Evolutionary conservation across 352 stramenopile genomes (phyloP), one percentile per base, ranked within the genome.

Genomic region (Globisporangium canariense): DNA sequence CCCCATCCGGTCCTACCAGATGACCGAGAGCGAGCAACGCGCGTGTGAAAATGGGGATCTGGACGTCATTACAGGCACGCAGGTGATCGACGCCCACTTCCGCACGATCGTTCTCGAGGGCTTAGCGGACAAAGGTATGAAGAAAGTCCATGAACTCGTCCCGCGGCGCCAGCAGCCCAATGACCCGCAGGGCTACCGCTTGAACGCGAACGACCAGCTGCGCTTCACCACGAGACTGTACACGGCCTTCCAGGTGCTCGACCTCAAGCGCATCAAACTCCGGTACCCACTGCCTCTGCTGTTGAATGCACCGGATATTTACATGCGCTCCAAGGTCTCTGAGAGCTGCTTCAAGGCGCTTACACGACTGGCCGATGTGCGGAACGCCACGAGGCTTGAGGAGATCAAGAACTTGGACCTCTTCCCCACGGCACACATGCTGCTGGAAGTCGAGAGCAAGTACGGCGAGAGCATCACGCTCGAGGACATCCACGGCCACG

Each of bases 381-480:
- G 88, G 4, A 68, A 78, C 16, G 76, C 71, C 2, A 67, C 76
- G 9, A 64, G 81, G 2, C 67, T 97, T 3, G 52, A 66, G 11
- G 77, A 94, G 45, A 66, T 88, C 16, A 81, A 89, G 47, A 65
- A 81, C 6, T 60, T 91, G 2, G 70, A 90, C 18, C 71, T 95
- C 32, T 97, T 97, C 66, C 91, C 90, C 4, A 87, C 73, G 3
- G 79, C 75, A 0, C 53, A 65, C 2, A 94, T 94, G 78, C 67
- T 97, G 38, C 68, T 93, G 4, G 79, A 97, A 58, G 73, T 98
- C 25, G 90, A 97, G 65, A 91, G 84, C 69, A 96, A 97, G 66
- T 97, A 97, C 62, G 91, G 91, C 57, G 89, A 97, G 69, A 94
- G 85, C 61, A 91, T 98, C 55, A 93, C 83, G 34, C 65, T 95